Conservation (phyloP, 805 yeast species). For the Sugiyamaella valdiviana region DNA sequence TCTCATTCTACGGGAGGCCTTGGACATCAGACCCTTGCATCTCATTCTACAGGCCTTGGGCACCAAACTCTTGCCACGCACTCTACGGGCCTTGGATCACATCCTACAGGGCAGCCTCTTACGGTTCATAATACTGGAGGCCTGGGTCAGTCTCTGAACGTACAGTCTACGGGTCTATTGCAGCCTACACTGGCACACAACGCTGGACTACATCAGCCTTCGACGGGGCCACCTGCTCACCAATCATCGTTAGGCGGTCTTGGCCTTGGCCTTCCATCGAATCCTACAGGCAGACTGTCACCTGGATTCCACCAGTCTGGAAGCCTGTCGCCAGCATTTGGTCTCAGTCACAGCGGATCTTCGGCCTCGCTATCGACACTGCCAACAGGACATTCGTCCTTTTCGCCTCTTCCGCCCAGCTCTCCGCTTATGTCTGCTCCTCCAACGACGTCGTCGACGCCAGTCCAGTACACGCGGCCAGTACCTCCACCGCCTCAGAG, state of each 20-base stretch:
- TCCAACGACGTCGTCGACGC: not conserved
- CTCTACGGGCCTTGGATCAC: not conserved
- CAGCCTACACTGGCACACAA: too few species aligned
- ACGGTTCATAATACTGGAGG: too few species aligned
- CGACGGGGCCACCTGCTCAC: too few species aligned
- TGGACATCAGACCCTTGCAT: too few species aligned
- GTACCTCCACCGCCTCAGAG: conserved; percentile 8
- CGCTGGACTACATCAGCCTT: too few species aligned
- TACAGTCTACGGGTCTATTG: too few species aligned
- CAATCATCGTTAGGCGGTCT: too few species aligned
- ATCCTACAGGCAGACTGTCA: not conserved
- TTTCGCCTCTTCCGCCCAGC: not conserved
- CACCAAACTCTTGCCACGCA: too few species aligned
- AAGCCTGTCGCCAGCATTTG: not conserved
- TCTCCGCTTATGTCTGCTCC: conserved; percentile 2
- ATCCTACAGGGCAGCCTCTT: not conserved
- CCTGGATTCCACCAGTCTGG: not conserved
- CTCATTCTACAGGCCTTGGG: not conserved
- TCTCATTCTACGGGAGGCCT: not conserved
- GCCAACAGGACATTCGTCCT: not conserved
- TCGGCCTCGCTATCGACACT: not conserved
- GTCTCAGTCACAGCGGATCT: not conserved
- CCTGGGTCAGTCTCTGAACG: too few species aligned
- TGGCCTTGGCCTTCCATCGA: not conserved
- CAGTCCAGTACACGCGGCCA: conserved; percentile 2